Conservation (phyloP, 1,139 yeast genomes). For the Cylindricascospora bacillispora region DNA sequence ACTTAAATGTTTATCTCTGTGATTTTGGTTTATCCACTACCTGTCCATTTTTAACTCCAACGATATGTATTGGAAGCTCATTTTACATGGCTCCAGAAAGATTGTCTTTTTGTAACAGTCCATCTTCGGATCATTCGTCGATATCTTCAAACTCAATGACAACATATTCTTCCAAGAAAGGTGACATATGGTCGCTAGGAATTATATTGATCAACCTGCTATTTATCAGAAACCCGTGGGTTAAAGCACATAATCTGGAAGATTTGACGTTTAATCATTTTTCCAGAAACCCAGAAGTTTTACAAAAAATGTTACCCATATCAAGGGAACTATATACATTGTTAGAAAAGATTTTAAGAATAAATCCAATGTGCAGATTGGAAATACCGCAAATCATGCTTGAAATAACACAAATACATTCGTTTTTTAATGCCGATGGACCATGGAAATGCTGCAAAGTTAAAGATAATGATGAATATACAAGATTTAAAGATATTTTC, state of each 20-base stretch:
- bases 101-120: constrained; percentile 28
- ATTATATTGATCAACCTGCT: constrained; percentile 67
- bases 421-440: constrained; percentile 1
- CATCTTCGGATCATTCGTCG: no score
- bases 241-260: constrained; percentile 52
- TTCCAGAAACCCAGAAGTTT: constrained; percentile 37
- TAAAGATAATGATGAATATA: constrained; percentile 1
- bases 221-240: constrained; percentile 87
- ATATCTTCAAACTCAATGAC: constrained; percentile 9
- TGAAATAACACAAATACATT: constrained; percentile 1
- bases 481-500: background rate
- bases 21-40: constrained; percentile 80
- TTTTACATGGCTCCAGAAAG: constrained; percentile 94
- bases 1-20: constrained; percentile 50
- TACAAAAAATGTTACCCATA: constrained; percentile 37
- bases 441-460: background rate
- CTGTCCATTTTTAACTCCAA: constrained; percentile 45
- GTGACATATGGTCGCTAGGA: constrained; percentile 85
- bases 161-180: constrained; percentile 50
- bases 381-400: constrained; percentile 34
- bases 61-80: constrained; percentile 74
- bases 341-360: constrained; percentile 40
- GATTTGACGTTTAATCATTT: constrained; percentile 47
- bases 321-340: constrained; percentile 42
- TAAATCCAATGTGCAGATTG: constrained; percentile 56